phyloP scores from a whole-genome alignment of 371 early-diverging fungal species.

The Mucor mucedo region DNA sequence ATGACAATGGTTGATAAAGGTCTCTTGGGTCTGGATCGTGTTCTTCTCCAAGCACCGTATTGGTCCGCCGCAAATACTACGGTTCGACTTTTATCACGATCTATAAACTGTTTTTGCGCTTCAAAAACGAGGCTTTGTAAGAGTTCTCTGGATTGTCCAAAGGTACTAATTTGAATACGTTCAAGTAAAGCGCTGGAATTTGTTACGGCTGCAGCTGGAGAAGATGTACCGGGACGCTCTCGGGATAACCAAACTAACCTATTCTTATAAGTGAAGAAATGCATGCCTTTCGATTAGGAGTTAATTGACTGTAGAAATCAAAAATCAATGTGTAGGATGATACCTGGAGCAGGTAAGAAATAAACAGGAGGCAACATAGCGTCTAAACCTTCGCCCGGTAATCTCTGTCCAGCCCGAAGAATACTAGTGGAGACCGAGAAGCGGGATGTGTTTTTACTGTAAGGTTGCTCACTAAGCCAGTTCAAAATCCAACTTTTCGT shows the following conservation, averaged over 20 bases:
- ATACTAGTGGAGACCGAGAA: constrained; percentile 67
- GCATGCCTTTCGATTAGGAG: constrained; percentile 42
- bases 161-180: constrained; percentile 62
- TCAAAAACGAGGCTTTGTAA: constrained; percentile 61
- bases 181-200: constrained; percentile 51
- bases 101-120: constrained; percentile 59
- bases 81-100: constrained; percentile 64
- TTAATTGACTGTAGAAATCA: neutral
- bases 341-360: constrained; percentile 70
- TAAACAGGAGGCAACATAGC: constrained; percentile 56
- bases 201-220: constrained; percentile 42
- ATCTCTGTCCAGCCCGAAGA: constrained; percentile 50
- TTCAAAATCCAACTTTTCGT: constrained; percentile 52
- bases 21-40: constrained; percentile 58
- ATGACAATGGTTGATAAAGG: constrained; percentile 72
- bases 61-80: constrained; percentile 72
- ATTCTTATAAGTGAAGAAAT: constrained; percentile 62
- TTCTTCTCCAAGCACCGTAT: constrained; percentile 69
- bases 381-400: constrained; percentile 55
- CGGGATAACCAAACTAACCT: constrained; percentile 62
- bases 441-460: constrained; percentile 56
- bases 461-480: constrained; percentile 68
- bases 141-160: constrained; percentile 60
- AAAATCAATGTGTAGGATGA: no score
- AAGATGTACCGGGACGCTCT: constrained; percentile 46